phyloP scores from a whole-genome alignment of 75 land plant genomes.

The Isoetes taiwanensis region DNA sequence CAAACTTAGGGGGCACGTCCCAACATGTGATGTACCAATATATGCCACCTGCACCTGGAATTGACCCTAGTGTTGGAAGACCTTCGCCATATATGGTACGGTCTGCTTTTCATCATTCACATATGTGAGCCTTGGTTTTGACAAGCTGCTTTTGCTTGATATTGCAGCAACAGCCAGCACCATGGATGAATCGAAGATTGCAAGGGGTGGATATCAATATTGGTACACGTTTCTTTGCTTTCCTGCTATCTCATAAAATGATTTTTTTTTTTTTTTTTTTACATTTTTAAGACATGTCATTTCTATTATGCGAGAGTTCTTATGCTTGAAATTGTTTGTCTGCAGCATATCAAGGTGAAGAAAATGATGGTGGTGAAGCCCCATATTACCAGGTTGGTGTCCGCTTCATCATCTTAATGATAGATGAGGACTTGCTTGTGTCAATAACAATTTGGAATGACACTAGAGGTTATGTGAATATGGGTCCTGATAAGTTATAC shows the following conservation, averaged over 20 bases:
- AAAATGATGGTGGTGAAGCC: not conserved
- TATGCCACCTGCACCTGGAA: not conserved
- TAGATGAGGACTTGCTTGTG: too few relatives aligned
- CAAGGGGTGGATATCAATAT: slow-evolving; percentile 3
- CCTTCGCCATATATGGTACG: not conserved
- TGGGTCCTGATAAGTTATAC: too few relatives aligned
- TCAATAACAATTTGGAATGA: too few relatives aligned
- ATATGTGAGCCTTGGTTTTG: not conserved
- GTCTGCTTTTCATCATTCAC: not conserved
- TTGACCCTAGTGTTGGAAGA: not conserved
- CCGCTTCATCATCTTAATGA: too few relatives aligned
- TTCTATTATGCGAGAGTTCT: not conserved
- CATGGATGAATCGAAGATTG: slow-evolving; percentile 49
- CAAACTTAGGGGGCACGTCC: not conserved
- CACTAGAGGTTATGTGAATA: too few relatives aligned
- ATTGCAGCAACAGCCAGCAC: slow-evolving; percentile 60
- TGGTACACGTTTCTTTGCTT: too few relatives aligned
- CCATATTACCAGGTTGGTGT: too few relatives aligned
- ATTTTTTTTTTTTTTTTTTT: too few relatives aligned
- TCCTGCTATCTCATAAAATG: not conserved
- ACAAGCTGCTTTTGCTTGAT: not conserved
- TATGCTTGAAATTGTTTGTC: not conserved
- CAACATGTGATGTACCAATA: not conserved
- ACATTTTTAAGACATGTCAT: not conserved
- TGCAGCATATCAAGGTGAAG: not conserved